Conservation (phyloP, 2,329 filamentous ascomycete genomes). For the Alternaria metachromatica region DNA sequence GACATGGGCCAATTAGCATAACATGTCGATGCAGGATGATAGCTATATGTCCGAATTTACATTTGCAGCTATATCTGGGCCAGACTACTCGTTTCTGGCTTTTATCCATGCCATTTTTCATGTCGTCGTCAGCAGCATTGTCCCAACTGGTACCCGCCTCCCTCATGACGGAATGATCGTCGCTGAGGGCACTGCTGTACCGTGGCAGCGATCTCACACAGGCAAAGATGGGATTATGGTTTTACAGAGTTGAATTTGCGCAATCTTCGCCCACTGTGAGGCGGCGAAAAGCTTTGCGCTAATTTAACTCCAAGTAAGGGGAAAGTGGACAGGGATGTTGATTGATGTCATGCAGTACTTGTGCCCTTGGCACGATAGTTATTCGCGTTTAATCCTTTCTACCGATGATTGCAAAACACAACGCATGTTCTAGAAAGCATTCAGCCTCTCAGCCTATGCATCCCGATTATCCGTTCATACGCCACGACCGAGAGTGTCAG, state of each 20-base stretch:
- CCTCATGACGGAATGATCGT: neutral
- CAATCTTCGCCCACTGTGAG: constrained; percentile 14
- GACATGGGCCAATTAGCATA: constrained; percentile 1
- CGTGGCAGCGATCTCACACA: neutral
- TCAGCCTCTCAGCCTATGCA: constrained; percentile 12
- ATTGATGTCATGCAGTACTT: constrained; percentile 7
- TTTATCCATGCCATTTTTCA: neutral
- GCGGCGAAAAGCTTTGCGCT: constrained; percentile 14
- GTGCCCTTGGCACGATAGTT: neutral
- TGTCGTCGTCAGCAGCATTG: neutral
- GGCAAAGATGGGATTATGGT: neutral
- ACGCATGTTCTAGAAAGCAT: neutral
- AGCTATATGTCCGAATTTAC: neutral
- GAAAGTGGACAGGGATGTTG: constrained; percentile 11
- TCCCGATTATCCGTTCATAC: constrained; percentile 12
- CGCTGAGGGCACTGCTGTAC: neutral
- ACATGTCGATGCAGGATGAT: neutral
- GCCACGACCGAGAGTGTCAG: constrained; percentile 5
- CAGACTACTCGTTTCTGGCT: neutral
- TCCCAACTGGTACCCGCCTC: neutral
- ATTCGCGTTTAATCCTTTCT: neutral
- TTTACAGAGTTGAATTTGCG: constrained; percentile 10
- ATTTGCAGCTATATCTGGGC: constrained; percentile 3
- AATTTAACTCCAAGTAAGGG: constrained; percentile 16
- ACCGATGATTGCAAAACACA: neutral